Percentiles rank a stretch among this genome's conserved stretches.
Conservation (phyloP, 768 basidiomycete genomes). For the Termitomyces sp. region DNA sequence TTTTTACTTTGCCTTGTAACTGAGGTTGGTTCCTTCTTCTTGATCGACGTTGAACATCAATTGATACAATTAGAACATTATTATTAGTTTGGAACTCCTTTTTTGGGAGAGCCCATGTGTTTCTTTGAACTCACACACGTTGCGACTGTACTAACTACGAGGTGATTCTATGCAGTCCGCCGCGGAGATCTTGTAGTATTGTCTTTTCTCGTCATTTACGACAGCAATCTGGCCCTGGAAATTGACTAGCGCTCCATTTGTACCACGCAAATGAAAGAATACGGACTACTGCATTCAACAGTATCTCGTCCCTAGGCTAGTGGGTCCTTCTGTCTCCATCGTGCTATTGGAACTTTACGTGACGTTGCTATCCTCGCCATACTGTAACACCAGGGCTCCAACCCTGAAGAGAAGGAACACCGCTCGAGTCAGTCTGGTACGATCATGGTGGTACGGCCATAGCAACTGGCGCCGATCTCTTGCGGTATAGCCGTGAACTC, state of each 20-base stretch:
- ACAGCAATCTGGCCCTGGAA: background rate
- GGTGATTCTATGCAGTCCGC: background rate
- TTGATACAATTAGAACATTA: background rate
- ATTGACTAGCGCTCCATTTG: background rate
- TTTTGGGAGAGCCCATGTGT: background rate
- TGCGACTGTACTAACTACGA: background rate
- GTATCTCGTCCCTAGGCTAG: background rate
- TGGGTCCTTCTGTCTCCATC: background rate
- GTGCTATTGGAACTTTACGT: background rate
- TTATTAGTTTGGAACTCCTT: background rate
- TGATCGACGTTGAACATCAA: conserved; percentile 1
- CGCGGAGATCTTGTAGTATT: background rate
- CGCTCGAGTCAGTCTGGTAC: background rate
- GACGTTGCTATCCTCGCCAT: background rate
- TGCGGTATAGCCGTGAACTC: background rate
- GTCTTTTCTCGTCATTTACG: background rate
- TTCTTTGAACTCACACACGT: background rate
- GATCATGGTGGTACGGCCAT: background rate
- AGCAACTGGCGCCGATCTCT: background rate
- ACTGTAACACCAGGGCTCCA: background rate
- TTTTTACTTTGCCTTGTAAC: background rate
- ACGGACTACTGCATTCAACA: background rate
- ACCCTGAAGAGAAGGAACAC: background rate
- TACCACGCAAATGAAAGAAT: background rate
- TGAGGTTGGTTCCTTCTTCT: background rate